Percentiles rank a stretch among this genome's conserved stretches.
These are phyloP conservation scores for Verticillium zaregamsianum DNA, from an alignment of 2,329 filamentous ascomycete genomes.

Conservation along the genomic window DNA sequence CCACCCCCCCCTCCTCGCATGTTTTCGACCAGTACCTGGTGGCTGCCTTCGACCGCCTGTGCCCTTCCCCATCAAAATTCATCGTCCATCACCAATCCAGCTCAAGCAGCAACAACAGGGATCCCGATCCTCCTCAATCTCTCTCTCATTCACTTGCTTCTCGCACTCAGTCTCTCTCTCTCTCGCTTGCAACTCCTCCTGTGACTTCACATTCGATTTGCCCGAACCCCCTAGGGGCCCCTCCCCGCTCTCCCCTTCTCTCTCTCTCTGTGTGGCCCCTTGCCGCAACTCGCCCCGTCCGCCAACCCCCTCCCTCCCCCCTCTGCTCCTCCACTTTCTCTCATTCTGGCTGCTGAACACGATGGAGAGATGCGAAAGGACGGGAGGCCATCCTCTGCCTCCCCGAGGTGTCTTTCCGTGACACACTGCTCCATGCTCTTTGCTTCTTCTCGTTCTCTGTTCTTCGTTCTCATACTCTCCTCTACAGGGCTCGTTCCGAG, in stretches of 20 bases:
- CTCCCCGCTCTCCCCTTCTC: neutral
- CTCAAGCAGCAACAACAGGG: slow-evolving; percentile 8
- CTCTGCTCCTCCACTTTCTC: neutral
- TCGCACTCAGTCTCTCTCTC: neutral
- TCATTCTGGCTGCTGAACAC: neutral
- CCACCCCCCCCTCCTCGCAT: neutral
- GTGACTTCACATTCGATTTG: neutral
- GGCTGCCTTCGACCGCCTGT: too few relatives aligned
- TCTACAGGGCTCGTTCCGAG: neutral
- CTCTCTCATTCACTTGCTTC: neutral
- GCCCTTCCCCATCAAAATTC: neutral
- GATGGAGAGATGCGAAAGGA: neutral
- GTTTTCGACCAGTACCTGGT: neutral
- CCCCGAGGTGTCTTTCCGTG: neutral
- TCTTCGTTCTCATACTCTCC: neutral
- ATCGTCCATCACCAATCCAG: neutral
- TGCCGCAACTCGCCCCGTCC: neutral
- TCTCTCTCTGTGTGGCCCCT: neutral
- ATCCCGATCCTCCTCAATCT: slow-evolving; percentile 11
- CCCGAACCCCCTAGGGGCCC: neutral
- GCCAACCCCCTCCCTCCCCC: neutral
- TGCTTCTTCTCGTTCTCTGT: neutral
- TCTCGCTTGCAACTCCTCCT: neutral
- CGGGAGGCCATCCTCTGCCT: neutral
- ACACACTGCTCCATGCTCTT: too few relatives aligned